phyloP scores from a whole-genome alignment of 129 eudicot genomes.

The Flaveria trinervia region DNA sequence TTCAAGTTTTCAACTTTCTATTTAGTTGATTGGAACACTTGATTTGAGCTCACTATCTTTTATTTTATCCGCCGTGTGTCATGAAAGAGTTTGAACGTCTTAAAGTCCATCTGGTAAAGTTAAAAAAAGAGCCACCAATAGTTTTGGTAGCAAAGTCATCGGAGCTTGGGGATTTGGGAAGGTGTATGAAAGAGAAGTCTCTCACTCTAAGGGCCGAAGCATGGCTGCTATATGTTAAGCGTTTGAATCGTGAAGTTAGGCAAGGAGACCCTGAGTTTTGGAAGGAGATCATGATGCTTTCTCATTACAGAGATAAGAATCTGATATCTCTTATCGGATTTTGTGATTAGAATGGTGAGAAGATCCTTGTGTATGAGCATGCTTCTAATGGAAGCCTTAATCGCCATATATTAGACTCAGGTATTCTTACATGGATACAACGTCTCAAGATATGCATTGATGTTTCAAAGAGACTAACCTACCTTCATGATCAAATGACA shows the following conservation, averaged over 20 bases:
- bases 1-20: background rate
- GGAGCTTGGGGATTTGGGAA: background rate
- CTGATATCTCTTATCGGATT: conserved; percentile 1
- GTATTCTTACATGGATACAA: background rate
- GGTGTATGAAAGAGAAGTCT: background rate
- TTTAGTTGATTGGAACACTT: background rate
- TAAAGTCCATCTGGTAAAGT: background rate
- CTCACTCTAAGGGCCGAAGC: background rate
- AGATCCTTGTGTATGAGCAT: conserved; percentile 1
- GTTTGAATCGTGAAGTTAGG: background rate
- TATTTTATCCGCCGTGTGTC: background rate
- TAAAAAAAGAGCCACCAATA: background rate
- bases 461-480: background rate
- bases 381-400: background rate
- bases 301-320: background rate
- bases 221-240: background rate
- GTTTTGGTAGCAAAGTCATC: background rate
- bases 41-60: too few relatives aligned
- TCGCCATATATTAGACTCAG: background rate
- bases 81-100: conserved; percentile 1
- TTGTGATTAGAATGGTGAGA: conserved; percentile 5
- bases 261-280: conserved; percentile 4
- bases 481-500: conserved; percentile 13
- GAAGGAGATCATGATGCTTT: conserved; percentile 6
- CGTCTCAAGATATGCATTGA: conserved; percentile 9